Percentiles rank a stretch among this genome's conserved stretches.
These are phyloP conservation scores for Paramyrothecium roridum DNA, from an alignment of 2,329 filamentous ascomycete genomes.

Conservation along the genomic window DNA sequence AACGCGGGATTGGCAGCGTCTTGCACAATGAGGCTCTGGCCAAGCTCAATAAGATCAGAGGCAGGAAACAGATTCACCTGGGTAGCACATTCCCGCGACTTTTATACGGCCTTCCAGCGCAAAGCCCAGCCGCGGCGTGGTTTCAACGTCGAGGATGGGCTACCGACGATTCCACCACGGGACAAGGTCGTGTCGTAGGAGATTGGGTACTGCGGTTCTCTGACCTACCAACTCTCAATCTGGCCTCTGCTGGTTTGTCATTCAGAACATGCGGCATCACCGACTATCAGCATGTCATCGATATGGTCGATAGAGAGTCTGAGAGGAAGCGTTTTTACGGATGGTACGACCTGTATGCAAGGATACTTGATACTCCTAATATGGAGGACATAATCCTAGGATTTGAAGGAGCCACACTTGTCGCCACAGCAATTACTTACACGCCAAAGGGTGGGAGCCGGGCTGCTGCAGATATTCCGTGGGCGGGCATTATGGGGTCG, in stretches of 20 bases:
- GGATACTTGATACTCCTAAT: slow-evolving; percentile 42
- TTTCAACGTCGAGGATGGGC: slow-evolving; percentile 53
- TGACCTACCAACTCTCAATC: slow-evolving; percentile 40
- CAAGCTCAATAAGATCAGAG: slow-evolving; percentile 46
- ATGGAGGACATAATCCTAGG: slow-evolving; percentile 54
- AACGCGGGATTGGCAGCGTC: slow-evolving; percentile 48
- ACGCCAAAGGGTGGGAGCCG: slow-evolving; percentile 42
- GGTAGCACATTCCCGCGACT: slow-evolving; percentile 58
- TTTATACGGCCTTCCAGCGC: slow-evolving; percentile 49
- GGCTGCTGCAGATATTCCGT: slow-evolving; percentile 50
- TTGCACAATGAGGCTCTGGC: slow-evolving; percentile 50
- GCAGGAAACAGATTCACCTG: slow-evolving; percentile 47
- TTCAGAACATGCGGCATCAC: slow-evolving; percentile 42
- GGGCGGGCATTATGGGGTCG: slow-evolving; percentile 46
- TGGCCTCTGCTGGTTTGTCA: slow-evolving; percentile 36
- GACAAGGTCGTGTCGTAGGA: slow-evolving; percentile 45
- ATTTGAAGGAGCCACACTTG: slow-evolving; percentile 42
- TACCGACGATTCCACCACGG: slow-evolving; percentile 38
- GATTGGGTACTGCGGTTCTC: slow-evolving; percentile 54
- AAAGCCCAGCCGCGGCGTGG: slow-evolving; percentile 43
- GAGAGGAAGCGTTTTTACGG: slow-evolving; percentile 45
- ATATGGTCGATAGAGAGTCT: slow-evolving; percentile 47
- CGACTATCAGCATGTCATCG: slow-evolving; percentile 45
- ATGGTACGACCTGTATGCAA: slow-evolving; percentile 59
- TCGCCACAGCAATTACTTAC: slow-evolving; percentile 55